phyloP scores from a whole-genome alignment of 75 land plant genomes.

The Ceratopteris richardii region DNA sequence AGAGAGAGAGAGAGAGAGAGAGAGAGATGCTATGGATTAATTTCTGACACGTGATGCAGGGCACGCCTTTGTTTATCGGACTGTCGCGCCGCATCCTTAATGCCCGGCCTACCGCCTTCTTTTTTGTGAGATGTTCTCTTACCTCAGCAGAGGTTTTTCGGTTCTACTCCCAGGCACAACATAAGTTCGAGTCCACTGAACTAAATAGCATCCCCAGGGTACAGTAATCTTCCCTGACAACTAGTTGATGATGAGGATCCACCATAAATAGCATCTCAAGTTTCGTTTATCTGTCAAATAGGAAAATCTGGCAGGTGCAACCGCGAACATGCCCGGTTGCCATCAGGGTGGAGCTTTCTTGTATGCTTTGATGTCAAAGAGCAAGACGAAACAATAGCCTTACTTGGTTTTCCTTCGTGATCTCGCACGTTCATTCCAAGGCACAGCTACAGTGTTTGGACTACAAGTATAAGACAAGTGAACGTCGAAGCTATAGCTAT shows the following conservation, averaged over 20 bases:
- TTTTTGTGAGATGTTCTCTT: slow-evolving; percentile 70
- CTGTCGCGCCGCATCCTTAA: slow-evolving; percentile 66
- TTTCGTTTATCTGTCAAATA: slow-evolving; percentile 14
- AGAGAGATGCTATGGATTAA: too few relatives aligned
- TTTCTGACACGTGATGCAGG: too few relatives aligned
- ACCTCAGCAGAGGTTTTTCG: slow-evolving; percentile 49
- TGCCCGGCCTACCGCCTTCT: slow-evolving; percentile 90
- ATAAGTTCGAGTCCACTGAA: slow-evolving; percentile 83
- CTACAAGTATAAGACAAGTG: too few relatives aligned
- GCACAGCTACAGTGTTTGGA: too few relatives aligned
- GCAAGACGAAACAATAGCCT: too few relatives aligned
- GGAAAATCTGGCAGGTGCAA: slow-evolving; percentile 47
- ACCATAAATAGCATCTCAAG: background rate
- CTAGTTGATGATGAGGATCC: too few relatives aligned
- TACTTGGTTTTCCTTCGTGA: too few relatives aligned
- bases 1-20: too few relatives aligned
- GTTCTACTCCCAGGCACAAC: slow-evolving; percentile 56
- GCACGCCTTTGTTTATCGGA: slow-evolving; percentile 71
- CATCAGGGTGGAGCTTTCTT: slow-evolving; percentile 81
- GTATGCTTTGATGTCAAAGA: slow-evolving; percentile 29
- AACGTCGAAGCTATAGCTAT: too few relatives aligned
- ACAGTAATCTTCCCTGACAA: background rate
- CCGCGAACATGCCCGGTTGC: slow-evolving; percentile 89
- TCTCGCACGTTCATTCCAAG: too few relatives aligned
- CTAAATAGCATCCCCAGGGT: slow-evolving; percentile 61